Conservation (phyloP, 768 basidiomycete genomes). For the Panaeolus cyanescens region DNA sequence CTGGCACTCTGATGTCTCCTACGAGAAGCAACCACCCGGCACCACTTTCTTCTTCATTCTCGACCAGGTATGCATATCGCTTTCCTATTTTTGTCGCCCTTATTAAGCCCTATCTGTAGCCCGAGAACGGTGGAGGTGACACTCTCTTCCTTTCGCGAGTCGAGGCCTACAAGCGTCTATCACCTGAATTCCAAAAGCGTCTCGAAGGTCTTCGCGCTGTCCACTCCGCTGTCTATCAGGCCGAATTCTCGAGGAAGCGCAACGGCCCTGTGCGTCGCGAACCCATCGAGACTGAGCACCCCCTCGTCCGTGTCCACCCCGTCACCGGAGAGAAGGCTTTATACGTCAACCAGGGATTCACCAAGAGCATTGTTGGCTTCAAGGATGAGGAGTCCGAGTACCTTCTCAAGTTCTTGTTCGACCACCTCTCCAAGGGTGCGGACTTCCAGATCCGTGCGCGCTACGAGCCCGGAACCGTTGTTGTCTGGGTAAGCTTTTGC, state of each 20-base stretch:
- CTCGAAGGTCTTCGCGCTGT: slow-evolving; percentile 73
- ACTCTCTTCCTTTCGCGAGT: slow-evolving; percentile 44
- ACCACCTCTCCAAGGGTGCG: slow-evolving; percentile 65
- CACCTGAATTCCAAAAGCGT: slow-evolving; percentile 73
- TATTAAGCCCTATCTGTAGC: slow-evolving; percentile 15
- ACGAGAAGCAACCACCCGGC: slow-evolving; percentile 80
- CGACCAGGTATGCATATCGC: slow-evolving; percentile 75
- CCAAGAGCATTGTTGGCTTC: slow-evolving; percentile 73
- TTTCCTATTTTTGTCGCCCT: slow-evolving; percentile 81
- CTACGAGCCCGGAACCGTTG: slow-evolving; percentile 76
- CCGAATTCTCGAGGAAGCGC: slow-evolving; percentile 70
- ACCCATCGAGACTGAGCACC: slow-evolving; percentile 71
- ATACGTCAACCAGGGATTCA: slow-evolving; percentile 85
- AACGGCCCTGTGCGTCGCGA: slow-evolving; percentile 72
- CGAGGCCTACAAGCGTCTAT: slow-evolving; percentile 81
- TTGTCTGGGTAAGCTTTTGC: slow-evolving; percentile 64
- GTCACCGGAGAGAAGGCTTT: slow-evolving; percentile 84
- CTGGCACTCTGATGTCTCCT: slow-evolving; percentile 82
- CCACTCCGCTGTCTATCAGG: slow-evolving; percentile 78
- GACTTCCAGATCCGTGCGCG: slow-evolving; percentile 78
- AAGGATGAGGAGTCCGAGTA: slow-evolving; percentile 81
- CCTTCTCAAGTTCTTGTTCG: slow-evolving; percentile 72
- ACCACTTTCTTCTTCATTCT: slow-evolving; percentile 74
- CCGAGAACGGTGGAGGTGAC: background rate
- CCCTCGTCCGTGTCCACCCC: slow-evolving; percentile 83